Percentiles rank a stretch among this genome's conserved stretches.
phyloP scores from a whole-genome alignment of 2,329 filamentous ascomycete genomes.

The Calonectria pseudoturangicola region DNA sequence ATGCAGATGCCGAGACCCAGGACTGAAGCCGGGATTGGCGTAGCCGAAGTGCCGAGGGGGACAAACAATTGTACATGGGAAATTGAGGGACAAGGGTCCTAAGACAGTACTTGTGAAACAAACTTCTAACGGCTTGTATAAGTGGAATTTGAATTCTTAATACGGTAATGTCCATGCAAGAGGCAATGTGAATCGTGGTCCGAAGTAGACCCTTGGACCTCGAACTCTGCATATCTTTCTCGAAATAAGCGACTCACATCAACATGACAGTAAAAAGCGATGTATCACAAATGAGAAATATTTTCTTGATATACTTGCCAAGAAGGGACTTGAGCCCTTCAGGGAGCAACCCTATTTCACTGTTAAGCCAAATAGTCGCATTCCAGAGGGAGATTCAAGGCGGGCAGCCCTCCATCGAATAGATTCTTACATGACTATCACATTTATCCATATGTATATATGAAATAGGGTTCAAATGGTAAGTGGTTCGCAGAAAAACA shows the following conservation, averaged over 20 bases:
- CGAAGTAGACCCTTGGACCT: not conserved
- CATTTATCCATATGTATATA: not conserved
- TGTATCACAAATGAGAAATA: constrained; percentile 1
- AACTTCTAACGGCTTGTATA: not conserved
- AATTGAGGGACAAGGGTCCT: not conserved
- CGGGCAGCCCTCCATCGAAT: not conserved
- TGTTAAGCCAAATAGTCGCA: not conserved
- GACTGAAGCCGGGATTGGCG: not conserved
- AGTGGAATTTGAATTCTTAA: not conserved
- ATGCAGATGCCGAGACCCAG: not conserved
- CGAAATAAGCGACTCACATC: constrained; percentile 1
- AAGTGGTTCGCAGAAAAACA: not conserved
- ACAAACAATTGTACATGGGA: not conserved
- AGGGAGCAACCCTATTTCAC: not conserved
- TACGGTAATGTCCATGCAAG: not conserved
- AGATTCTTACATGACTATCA: not conserved
- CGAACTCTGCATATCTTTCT: not conserved
- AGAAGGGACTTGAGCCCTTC: not conserved
- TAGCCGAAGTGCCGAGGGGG: not conserved
- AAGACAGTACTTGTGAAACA: not conserved
- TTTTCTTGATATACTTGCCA: not conserved
- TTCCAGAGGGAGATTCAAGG: not conserved
- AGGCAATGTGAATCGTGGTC: not conserved
- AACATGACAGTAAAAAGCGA: not conserved
- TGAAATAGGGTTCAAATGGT: not conserved